Evolutionary conservation across 2,329 filamentous ascomycete genomes (phyloP).

Genomic region (Xylariaceae sp.): DNA sequence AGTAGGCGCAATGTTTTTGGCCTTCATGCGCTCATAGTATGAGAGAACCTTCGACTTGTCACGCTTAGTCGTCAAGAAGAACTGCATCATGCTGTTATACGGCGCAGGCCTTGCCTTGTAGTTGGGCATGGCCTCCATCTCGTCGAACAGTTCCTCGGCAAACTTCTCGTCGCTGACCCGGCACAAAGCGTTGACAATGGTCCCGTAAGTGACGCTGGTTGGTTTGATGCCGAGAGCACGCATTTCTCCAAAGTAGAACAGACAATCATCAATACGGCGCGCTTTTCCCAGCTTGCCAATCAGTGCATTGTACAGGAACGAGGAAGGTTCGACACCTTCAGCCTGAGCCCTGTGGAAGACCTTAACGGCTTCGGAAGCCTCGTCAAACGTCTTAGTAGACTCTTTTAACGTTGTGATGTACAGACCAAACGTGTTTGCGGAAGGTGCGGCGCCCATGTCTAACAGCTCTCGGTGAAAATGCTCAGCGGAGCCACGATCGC

Average conservation of each 20-base stretch:
- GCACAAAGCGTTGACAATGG: conserved; percentile 95
- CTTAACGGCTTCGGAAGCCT: conserved; percentile 93
- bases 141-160: conserved; percentile 94
- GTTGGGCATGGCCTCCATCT: conserved; percentile 98
- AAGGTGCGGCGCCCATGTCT: conserved; percentile 84
- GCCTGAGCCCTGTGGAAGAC: conserved; percentile 93
- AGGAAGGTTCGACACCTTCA: conserved; percentile 92
- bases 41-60: conserved; percentile 89
- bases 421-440: conserved; percentile 94
- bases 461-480: conserved; percentile 89
- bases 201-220: conserved; percentile 96
- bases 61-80: conserved; percentile 95
- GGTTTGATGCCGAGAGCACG: conserved; percentile 86
- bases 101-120: conserved; percentile 97
- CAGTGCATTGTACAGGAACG: conserved; percentile 95
- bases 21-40: conserved; percentile 93
- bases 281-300: conserved; percentile 99
- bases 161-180: conserved; percentile 97
- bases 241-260: conserved; percentile 99
- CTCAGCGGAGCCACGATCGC: conserved; percentile 75
- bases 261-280: conserved; percentile 93
- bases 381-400: conserved; percentile 94
- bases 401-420: conserved; percentile 99
- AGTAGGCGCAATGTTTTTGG: conserved; percentile 81
- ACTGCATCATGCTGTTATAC: conserved; percentile 99